These are phyloP conservation scores for Golovinomyces cichoracearum DNA, from an alignment of 2,329 filamentous ascomycete species.

Conservation along the genomic window DNA sequence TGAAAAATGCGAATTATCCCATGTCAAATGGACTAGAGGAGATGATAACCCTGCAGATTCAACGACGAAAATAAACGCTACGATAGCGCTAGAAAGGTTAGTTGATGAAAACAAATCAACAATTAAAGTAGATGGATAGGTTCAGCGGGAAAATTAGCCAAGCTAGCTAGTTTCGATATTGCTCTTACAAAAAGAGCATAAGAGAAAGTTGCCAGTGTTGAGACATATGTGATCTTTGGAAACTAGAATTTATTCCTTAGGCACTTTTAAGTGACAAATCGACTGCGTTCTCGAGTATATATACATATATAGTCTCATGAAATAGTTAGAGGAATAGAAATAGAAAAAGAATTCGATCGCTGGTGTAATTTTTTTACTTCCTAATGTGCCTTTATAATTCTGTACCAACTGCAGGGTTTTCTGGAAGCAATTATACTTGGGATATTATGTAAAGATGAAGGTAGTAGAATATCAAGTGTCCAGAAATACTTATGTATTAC, in stretches of 20 bases:
- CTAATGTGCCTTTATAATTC: too few species aligned
- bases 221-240: background rate
- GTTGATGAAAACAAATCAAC: background rate
- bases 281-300: background rate
- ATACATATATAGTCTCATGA: too few species aligned
- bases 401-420: too few species aligned
- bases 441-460: too few species aligned
- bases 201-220: background rate
- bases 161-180: background rate
- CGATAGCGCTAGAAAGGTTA: background rate
- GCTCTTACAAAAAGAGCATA: background rate
- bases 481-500: too few species aligned
- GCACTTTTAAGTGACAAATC: background rate
- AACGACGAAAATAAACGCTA: background rate
- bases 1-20: background rate
- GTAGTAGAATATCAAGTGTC: too few species aligned
- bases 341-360: too few species aligned
- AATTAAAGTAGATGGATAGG: background rate
- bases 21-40: background rate
- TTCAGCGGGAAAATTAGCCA: background rate
- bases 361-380: too few species aligned
- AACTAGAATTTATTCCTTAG: background rate
- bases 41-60: background rate
- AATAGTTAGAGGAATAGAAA: too few species aligned
- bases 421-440: too few species aligned